Evolutionary conservation across 2,329 filamentous ascomycete genomes (phyloP).

Genomic region (Onygenales sp.): DNA sequence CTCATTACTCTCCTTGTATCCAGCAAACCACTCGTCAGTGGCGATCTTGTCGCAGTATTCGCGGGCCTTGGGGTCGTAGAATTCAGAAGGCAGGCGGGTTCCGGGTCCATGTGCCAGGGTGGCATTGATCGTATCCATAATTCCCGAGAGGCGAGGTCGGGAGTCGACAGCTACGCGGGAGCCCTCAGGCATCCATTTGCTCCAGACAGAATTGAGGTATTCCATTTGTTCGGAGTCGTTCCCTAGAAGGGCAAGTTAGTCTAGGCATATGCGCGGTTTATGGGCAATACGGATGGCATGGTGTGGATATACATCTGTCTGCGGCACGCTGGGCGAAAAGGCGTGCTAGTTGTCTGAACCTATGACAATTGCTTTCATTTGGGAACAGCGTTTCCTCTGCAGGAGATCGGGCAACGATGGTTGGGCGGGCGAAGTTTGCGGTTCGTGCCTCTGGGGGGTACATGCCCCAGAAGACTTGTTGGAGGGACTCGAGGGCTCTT

Average conservation of each 20-base stretch:
- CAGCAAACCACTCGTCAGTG: conserved; percentile 87
- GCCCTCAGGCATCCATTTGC: conserved; percentile 74
- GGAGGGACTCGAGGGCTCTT: conserved; percentile 66
- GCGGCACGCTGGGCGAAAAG: conserved; percentile 65
- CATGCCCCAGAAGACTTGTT: conserved; percentile 65
- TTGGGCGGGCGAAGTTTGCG: conserved; percentile 48
- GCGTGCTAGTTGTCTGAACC: conserved; percentile 59
- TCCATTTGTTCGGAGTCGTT: conserved; percentile 71
- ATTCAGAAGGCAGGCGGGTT: conserved; percentile 71
- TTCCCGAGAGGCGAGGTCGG: conserved; percentile 72
- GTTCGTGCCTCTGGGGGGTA: conserved; percentile 52
- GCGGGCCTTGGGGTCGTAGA: conserved; percentile 69
- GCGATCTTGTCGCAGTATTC: conserved; percentile 62
- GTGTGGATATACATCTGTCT: conserved; percentile 45
- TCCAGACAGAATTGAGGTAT: conserved; percentile 66
- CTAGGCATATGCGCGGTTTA: neutral
- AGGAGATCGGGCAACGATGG: conserved; percentile 55
- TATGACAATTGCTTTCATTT: conserved; percentile 64
- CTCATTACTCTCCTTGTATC: conserved; percentile 74
- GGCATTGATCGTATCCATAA: conserved; percentile 90
- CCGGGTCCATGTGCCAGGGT: conserved; percentile 73
- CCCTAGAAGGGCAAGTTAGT: conserved; percentile 26
- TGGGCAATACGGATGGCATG: neutral
- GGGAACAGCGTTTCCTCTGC: conserved; percentile 71
- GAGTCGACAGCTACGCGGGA: conserved; percentile 70